Conservation (phyloP, 1,284 basidiomycete species). For the Sutorius eximius region DNA sequence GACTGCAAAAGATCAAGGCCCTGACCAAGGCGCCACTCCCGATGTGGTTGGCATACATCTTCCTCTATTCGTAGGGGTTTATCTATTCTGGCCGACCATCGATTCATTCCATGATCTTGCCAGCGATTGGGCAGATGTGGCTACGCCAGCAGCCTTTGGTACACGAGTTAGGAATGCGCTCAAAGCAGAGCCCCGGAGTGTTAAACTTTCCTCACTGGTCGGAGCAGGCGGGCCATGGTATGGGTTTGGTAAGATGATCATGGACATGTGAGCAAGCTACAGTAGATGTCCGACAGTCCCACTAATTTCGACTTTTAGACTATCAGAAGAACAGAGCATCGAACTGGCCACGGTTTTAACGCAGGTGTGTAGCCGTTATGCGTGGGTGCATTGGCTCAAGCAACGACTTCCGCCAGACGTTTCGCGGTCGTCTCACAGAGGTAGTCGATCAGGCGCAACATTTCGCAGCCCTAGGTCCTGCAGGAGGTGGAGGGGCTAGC, state of each 20-base stretch:
- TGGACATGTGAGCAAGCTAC: constrained; percentile 62
- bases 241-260: constrained; percentile 80
- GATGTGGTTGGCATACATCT: constrained; percentile 83
- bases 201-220: constrained; percentile 76
- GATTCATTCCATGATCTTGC: constrained; percentile 1
- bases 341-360: constrained; percentile 70
- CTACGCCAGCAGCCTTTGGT: constrained; percentile 75
- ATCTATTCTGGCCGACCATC: neutral
- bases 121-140: constrained; percentile 82
- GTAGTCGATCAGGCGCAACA: constrained; percentile 90
- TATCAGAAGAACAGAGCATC: constrained; percentile 68
- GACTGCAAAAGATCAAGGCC: constrained; percentile 55
- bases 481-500: constrained; percentile 51
- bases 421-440: constrained; percentile 74
- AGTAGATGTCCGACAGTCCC: neutral
- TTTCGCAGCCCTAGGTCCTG: constrained; percentile 71
- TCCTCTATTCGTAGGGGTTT: constrained; percentile 72
- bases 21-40: constrained; percentile 76
- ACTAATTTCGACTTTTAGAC: constrained; percentile 40
- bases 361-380: constrained; percentile 46
- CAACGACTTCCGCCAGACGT: constrained; percentile 53
- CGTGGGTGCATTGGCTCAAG: neutral
- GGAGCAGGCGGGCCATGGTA: constrained; percentile 91
- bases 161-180: constrained; percentile 78
- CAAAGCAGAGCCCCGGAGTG: constrained; percentile 80